phyloP scores from a whole-genome alignment of 495 filamentous ascomycete genomes.

The Cudoniella acicularis region DNA sequence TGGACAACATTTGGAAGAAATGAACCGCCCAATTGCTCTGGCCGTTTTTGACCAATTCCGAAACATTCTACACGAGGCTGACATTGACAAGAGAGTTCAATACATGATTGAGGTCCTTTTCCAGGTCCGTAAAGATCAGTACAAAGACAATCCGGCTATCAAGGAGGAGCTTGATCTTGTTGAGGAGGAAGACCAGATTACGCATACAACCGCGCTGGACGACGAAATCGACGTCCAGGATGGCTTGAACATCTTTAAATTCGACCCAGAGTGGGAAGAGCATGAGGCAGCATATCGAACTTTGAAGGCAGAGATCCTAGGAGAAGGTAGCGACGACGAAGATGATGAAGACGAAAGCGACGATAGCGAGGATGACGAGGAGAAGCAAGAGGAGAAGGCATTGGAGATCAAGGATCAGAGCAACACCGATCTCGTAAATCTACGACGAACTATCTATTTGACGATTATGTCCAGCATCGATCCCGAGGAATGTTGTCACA shows the following conservation, averaged over 20 bases:
- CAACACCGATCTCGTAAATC: slow-evolving; percentile 90
- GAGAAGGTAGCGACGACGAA: slow-evolving; percentile 78
- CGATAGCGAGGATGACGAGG: slow-evolving; percentile 76
- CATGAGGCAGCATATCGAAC: slow-evolving; percentile 87
- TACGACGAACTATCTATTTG: slow-evolving; percentile 91
- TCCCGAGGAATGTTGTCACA: slow-evolving; percentile 94
- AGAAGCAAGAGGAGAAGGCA: slow-evolving; percentile 60
- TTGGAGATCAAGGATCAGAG: slow-evolving; percentile 97
- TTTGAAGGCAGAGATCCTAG: slow-evolving; percentile 89
- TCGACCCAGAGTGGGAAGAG: slow-evolving; percentile 82
- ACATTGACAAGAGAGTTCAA: slow-evolving; percentile 93
- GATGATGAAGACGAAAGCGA: slow-evolving; percentile 70
- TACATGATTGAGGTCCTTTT: slow-evolving; percentile 99
- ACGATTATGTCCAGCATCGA: slow-evolving; percentile 94
- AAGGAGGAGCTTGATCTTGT: slow-evolving; percentile 92
- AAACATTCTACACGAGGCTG: slow-evolving; percentile 89
- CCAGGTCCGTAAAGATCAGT: slow-evolving; percentile 92
- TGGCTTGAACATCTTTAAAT: slow-evolving; percentile 90
- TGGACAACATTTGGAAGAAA: slow-evolving; percentile 90
- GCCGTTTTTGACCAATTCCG: slow-evolving; percentile 94
- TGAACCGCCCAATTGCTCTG: slow-evolving; percentile 78
- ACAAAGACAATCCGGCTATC: slow-evolving; percentile 88
- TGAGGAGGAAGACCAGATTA: slow-evolving; percentile 97
- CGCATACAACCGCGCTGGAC: slow-evolving; percentile 73
- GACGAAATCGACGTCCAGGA: slow-evolving; percentile 82